Evolutionary conservation across 164 flowering plant species (phyloP), one percentile per base, ranked within the genome.

Genomic region (Tinospora cordifolia): DNA sequence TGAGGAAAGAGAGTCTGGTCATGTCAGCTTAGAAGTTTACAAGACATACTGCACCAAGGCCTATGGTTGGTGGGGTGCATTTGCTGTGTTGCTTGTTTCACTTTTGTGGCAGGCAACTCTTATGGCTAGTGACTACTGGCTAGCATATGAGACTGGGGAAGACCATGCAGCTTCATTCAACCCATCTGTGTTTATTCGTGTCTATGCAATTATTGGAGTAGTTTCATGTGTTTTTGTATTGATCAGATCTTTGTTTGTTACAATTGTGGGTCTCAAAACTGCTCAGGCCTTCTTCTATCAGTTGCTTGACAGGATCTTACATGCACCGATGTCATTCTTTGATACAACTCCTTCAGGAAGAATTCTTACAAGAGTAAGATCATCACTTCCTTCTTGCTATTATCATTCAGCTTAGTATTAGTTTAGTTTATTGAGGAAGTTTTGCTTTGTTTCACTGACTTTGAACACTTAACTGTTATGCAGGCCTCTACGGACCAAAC

Each of bases 321-420:
- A 87, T 78, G 97, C 99, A 38, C 99, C 99, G 57, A 95, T 95
- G 95, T 89, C 98, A 13, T 95, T 95, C 80, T 95, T 95, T 63
- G 99, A 95, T 68, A 87, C 98, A 27, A 95, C 98, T 1, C 99
- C 99, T 71, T 92, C 98, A 3, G 99, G 99, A 78, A 87, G 99
- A 82, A 87, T 92, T 74, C 79, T 95, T 13, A 95, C 93, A 79
- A 82, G 99, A 83, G 98, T 95, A 81, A 85, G 83, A 63, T 69
- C n/a, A 30, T 30, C 4, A 4, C 36, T 30, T 30, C 36, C 36
- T 30, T 30, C 36, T 30, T 30, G 36, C 36, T 30, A 30, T n/a
- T n/a, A n/a, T n/a, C n/a, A n/a, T n/a, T n/a, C n/a, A n/a, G n/a
- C n/a, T n/a, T n/a, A n/a, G n/a, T n/a, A n/a, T n/a, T n/a, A n/a